Evolutionary conservation across 352 stramenopile species (phyloP).

Genomic region (Plasmopara viticola): DNA sequence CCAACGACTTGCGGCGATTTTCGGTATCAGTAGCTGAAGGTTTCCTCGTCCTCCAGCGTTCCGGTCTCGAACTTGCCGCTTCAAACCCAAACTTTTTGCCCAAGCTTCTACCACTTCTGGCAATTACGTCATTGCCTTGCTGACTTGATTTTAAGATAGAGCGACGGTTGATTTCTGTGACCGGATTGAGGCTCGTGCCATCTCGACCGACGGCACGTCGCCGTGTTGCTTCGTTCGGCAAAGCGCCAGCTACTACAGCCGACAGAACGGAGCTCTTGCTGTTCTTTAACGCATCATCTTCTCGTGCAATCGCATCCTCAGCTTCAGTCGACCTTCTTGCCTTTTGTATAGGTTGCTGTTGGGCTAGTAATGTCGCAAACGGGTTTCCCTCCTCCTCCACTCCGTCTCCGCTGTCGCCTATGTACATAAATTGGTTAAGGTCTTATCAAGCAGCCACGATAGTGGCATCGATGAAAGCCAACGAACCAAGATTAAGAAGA

Average conservation of each 20-base stretch:
- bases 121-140: neutral
- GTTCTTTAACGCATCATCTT: neutral
- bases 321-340: neutral
- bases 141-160: constrained; percentile 19
- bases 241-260: neutral
- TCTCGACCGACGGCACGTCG: neutral
- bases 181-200: neutral
- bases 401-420: constrained; percentile 30
- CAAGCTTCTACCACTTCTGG: neutral
- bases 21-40: constrained; percentile 24
- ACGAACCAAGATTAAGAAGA: constrained; percentile 33
- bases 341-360: constrained; percentile 13
- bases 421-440: constrained; percentile 2
- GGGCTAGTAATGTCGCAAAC: constrained; percentile 52
- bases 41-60: constrained; percentile 33
- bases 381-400: constrained; percentile 42
- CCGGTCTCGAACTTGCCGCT: constrained; percentile 38
- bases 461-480: neutral
- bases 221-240: neutral
- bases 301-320: neutral
- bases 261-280: constrained; percentile 1
- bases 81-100: constrained; percentile 38
- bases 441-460: neutral
- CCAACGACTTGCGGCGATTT: constrained; percentile 33
- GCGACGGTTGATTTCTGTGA: constrained; percentile 1